A percentile compares a stretch with the other conserved stretches of the same genome.
phyloP scores from a whole-genome alignment of 2,329 filamentous ascomycete species.

The Trichoderma harzianum region DNA sequence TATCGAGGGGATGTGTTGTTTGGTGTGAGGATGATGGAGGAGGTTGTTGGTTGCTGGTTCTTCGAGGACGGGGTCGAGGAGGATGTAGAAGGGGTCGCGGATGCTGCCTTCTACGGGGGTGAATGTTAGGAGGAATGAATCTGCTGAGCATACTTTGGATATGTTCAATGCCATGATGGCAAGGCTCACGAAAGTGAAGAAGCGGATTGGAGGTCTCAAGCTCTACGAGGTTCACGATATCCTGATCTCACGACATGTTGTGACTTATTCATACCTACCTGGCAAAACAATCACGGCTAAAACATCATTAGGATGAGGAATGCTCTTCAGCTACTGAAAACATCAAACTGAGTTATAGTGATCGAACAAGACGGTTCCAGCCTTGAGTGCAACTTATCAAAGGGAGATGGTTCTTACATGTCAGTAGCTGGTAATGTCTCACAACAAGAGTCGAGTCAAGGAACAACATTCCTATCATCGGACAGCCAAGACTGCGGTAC shows the following conservation, averaged over 20 bases:
- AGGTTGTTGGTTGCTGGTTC: slow-evolving; percentile 56
- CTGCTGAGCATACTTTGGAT: slow-evolving; percentile 61
- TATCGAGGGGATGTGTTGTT: slow-evolving; percentile 57
- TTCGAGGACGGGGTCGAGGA: slow-evolving; percentile 69
- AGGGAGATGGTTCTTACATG: neutral
- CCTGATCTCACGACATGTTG: neutral
- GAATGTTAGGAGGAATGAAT: slow-evolving; percentile 63
- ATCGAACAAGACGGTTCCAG: neutral
- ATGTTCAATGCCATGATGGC: slow-evolving; percentile 58
- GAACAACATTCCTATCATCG: neutral
- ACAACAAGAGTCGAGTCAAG: neutral
- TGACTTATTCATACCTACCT: neutral
- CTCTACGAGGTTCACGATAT: neutral
- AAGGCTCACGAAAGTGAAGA: too few species aligned
- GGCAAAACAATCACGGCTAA: neutral
- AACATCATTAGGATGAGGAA: neutral
- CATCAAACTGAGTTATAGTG: neutral
- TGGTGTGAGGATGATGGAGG: slow-evolving; percentile 23
- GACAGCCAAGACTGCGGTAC: neutral
- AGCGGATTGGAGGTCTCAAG: neutral
- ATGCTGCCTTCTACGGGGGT: slow-evolving; percentile 39
- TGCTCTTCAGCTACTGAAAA: neutral
- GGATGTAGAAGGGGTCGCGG: slow-evolving; percentile 57
- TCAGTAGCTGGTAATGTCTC: neutral
- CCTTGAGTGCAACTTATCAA: neutral